Conservation (phyloP, 2,329 filamentous ascomycete genomes). For the Penicillium sp. region DNA sequence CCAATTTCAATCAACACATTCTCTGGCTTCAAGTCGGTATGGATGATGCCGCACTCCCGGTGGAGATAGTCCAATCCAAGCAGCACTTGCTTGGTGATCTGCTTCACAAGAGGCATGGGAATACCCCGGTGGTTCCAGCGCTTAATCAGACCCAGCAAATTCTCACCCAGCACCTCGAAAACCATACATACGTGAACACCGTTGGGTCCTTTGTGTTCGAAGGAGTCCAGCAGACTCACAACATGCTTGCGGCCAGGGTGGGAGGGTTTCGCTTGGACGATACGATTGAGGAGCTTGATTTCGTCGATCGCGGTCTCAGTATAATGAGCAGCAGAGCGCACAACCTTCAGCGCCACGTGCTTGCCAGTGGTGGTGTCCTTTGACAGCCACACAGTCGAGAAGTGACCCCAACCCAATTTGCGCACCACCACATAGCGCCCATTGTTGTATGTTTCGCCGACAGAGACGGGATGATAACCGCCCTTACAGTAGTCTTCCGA, state of each 20-base stretch:
- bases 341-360: constrained; percentile 96
- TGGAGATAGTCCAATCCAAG: constrained; percentile 95
- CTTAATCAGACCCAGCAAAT: constrained; percentile 92
- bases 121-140: constrained; percentile 98
- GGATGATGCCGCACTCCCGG: constrained; percentile 97
- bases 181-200: constrained; percentile 99
- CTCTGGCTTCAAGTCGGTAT: constrained; percentile 95
- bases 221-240: constrained; percentile 92
- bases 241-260: constrained; percentile 94
- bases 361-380: constrained; percentile 84
- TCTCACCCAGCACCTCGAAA: constrained; percentile 96
- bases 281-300: constrained; percentile 96
- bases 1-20: constrained; percentile 99
- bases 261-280: constrained; percentile 90
- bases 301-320: constrained; percentile 98
- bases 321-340: constrained; percentile 96
- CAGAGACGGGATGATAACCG: constrained; percentile 91
- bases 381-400: constrained; percentile 90
- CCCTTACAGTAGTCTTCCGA: constrained; percentile 99
- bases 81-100: constrained; percentile 97
- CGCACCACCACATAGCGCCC: constrained; percentile 94
- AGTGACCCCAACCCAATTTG: constrained; percentile 97
- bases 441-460: constrained; percentile 97
- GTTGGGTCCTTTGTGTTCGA: constrained; percentile 96
- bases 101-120: constrained; percentile 93